Evolutionary conservation across 768 basidiomycete genomes (phyloP).

Genomic region (Clathrus columnatus): DNA sequence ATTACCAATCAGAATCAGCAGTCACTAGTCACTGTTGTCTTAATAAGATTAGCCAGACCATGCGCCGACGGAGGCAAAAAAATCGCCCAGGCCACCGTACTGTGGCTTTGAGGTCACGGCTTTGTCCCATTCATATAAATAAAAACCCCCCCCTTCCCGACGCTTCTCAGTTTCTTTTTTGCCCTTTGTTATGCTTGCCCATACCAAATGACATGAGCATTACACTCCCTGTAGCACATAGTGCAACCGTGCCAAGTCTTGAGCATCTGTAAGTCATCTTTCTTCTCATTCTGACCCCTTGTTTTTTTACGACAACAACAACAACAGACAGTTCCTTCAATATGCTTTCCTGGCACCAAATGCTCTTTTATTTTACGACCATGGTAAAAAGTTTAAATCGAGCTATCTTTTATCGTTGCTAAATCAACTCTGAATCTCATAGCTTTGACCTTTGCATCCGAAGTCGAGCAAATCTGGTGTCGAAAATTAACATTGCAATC

Average conservation of each 20-base stretch:
- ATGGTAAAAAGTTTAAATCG: neutral
- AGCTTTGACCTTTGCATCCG: neutral
- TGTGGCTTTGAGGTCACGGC: too few relatives aligned
- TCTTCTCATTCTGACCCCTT: neutral
- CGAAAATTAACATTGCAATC: neutral
- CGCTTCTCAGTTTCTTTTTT: neutral
- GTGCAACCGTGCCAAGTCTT: neutral
- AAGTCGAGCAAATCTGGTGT: conserved; percentile 1
- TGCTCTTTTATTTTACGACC: neutral
- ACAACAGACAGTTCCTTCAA: neutral
- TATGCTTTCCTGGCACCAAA: neutral
- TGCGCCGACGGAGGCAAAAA: neutral
- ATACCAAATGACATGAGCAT: neutral
- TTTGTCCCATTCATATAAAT: too few relatives aligned
- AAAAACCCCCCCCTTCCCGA: neutral
- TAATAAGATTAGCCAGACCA: too few relatives aligned
- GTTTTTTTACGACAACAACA: neutral
- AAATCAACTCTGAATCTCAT: neutral
- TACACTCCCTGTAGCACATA: neutral
- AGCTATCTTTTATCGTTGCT: neutral
- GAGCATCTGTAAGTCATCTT: neutral
- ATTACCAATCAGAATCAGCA: neutral
- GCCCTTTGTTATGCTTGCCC: neutral
- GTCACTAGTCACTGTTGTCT: too few relatives aligned
- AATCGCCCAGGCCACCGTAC: neutral